These are phyloP conservation scores for Cucumis cinereus DNA, from an alignment of 306 rosid species.

Conservation along the genomic window DNA sequence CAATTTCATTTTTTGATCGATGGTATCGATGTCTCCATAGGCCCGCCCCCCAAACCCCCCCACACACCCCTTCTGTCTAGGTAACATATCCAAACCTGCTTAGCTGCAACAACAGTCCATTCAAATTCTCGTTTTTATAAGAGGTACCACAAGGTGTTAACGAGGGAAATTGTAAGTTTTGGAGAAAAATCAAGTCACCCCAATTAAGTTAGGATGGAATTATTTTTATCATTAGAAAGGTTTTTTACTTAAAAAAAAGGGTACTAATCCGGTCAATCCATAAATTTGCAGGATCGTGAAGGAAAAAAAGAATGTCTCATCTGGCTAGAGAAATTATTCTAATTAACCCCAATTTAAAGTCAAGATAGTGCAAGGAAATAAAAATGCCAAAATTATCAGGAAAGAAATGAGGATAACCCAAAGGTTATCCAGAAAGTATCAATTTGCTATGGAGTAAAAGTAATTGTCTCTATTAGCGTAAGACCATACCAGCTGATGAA, in stretches of 20 bases:
- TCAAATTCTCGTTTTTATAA: neutral
- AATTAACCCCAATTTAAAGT: neutral
- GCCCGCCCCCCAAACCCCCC: neutral
- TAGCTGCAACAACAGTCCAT: neutral
- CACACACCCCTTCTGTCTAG: neutral
- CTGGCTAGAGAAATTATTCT: neutral
- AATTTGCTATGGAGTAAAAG: neutral
- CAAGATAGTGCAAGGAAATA: neutral
- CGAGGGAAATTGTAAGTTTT: neutral
- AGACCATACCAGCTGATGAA: slow-evolving; percentile 55
- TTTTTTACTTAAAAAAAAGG: neutral
- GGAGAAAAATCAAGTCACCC: neutral
- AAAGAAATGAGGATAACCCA: neutral
- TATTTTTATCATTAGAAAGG: neutral
- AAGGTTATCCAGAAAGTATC: neutral
- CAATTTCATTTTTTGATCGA: neutral
- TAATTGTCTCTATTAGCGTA: slow-evolving; percentile 2
- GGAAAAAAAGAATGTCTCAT: neutral
- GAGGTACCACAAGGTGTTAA: neutral
- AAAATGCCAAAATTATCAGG: neutral
- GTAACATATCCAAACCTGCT: neutral
- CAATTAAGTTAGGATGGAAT: neutral
- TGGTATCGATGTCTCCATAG: neutral
- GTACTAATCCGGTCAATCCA: neutral
- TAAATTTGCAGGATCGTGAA: neutral